phyloP scores from a whole-genome alignment of 352 stramenopile species.

The Phytophthora ramorum region DNA sequence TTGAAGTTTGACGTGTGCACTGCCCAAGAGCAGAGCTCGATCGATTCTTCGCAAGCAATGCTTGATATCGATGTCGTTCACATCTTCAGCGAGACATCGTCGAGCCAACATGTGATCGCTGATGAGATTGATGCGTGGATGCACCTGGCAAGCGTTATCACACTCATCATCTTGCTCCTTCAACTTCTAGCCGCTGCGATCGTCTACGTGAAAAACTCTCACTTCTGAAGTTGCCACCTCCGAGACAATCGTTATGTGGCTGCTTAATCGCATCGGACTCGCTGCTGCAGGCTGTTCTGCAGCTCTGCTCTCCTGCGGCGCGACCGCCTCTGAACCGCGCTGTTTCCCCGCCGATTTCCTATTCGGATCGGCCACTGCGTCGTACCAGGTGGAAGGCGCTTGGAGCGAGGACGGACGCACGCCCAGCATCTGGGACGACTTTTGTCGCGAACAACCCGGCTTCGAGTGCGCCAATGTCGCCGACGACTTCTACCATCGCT shows the following conservation, averaged over 20 bases:
- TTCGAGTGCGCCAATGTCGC: constrained; percentile 87
- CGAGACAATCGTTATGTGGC: constrained; percentile 12
- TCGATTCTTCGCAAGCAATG: no score
- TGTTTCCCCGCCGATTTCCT: constrained; percentile 67
- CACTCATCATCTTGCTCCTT: constrained; percentile 16
- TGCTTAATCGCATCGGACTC: constrained; percentile 13
- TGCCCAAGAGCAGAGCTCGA: no score
- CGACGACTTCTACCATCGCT: constrained; percentile 93
- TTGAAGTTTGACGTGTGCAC: background rate
- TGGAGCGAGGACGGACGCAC: constrained; percentile 74
- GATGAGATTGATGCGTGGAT: constrained; percentile 4
- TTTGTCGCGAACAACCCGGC: constrained; percentile 63
- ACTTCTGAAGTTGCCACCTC: constrained; percentile 22
- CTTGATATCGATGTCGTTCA: background rate
- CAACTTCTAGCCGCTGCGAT: constrained; percentile 5
- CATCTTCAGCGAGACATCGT: background rate
- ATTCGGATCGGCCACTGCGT: constrained; percentile 82
- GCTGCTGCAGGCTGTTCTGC: no score
- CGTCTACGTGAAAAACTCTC: background rate
- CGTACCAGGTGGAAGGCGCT: constrained; percentile 93
- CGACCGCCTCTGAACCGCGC: constrained; percentile 9
- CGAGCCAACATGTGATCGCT: background rate
- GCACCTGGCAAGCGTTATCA: constrained; percentile 13
- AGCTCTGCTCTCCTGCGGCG: constrained; percentile 1
- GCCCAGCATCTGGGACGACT: constrained; percentile 93